Conservation (phyloP, 257 asterid genomes). For the Forsythia viridissima region DNA sequence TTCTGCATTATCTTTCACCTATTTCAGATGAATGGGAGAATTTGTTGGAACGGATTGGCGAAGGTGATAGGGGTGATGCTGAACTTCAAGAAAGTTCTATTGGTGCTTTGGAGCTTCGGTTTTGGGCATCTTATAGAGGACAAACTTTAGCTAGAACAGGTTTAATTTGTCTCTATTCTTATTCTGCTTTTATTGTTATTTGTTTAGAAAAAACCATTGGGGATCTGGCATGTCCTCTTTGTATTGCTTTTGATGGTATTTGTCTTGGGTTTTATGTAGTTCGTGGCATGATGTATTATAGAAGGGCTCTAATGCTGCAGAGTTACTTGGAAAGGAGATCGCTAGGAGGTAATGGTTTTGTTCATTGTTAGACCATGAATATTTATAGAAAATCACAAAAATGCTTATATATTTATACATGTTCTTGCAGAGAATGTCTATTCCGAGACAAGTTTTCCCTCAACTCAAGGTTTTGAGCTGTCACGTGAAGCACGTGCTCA, state of each 20-base stretch:
- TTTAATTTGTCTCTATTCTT: slow-evolving; percentile 19
- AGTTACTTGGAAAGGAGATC: slow-evolving; percentile 84
- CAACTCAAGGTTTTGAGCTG: slow-evolving; percentile 73
- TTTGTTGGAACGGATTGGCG: slow-evolving; percentile 88
- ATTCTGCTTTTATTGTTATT: slow-evolving; percentile 4
- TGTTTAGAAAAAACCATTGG: background rate
- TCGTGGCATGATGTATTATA: slow-evolving; percentile 99
- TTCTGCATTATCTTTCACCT: slow-evolving; percentile 13
- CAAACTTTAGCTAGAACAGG: slow-evolving; percentile 99
- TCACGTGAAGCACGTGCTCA: slow-evolving; percentile 97
- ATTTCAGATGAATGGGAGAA: slow-evolving; percentile 93
- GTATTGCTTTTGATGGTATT: slow-evolving; percentile 6
- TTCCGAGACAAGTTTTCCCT: slow-evolving; percentile 49
- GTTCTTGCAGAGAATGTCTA: slow-evolving; percentile 52
- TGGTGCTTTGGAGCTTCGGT: slow-evolving; percentile 86
- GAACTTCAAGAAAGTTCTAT: slow-evolving; percentile 79
- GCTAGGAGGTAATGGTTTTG: slow-evolving; percentile 59
- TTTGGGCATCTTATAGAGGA: slow-evolving; percentile 99
- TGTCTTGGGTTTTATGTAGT: slow-evolving; percentile 50
- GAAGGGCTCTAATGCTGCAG: slow-evolving; percentile 97
- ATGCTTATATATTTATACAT: slow-evolving; percentile 27
- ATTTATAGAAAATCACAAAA: slow-evolving; percentile 12
- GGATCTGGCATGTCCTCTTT: background rate
- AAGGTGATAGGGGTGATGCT: slow-evolving; percentile 61
- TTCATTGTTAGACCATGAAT: slow-evolving; percentile 5